Conservation (phyloP, 768 basidiomycete genomes). For the Agrocybe praecox region DNA sequence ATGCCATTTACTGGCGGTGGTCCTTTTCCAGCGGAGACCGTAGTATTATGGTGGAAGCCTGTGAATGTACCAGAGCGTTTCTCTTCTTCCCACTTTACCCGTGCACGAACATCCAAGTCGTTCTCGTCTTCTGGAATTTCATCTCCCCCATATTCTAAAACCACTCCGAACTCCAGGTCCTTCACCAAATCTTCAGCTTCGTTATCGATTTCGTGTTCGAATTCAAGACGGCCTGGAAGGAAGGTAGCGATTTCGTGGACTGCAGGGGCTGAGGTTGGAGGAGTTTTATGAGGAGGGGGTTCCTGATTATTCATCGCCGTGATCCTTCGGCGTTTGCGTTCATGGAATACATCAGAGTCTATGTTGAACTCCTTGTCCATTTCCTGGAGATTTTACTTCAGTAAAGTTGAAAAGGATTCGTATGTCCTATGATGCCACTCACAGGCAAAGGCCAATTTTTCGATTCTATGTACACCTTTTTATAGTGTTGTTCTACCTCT, state of each 20-base stretch:
- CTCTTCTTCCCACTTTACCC: conserved; percentile 53
- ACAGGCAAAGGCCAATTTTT: conserved; percentile 83
- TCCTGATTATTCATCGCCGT: conserved; percentile 69
- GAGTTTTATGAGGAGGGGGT: conserved; percentile 63
- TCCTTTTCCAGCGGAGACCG: conserved; percentile 38
- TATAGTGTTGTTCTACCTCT: conserved; percentile 92
- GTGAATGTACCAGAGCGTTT: conserved; percentile 31
- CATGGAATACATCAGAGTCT: conserved; percentile 83
- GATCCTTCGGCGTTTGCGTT: conserved; percentile 86
- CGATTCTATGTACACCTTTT: conserved; percentile 76
- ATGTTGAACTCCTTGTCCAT: conserved; percentile 71
- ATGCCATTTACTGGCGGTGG: conserved; percentile 42
- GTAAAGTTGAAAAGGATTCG: conserved; percentile 1
- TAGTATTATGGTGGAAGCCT: conserved; percentile 23
- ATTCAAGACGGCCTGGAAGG: conserved; percentile 96
- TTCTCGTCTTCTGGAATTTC: conserved; percentile 77
- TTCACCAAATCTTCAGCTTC: conserved; percentile 96
- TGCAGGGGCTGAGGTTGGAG: conserved; percentile 87
- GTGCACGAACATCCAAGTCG: conserved; percentile 71
- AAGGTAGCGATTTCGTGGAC: conserved; percentile 92
- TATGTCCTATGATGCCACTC: conserved; percentile 25
- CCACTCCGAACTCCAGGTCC: conserved; percentile 94
- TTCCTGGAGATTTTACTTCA: conserved; percentile 27
- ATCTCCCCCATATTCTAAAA: conserved; percentile 83
- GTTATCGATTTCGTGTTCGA: conserved; percentile 96